Base-by-base conservation (phyloP, 768 basidiomycete species). In the Amanita thiersii region DNA sequence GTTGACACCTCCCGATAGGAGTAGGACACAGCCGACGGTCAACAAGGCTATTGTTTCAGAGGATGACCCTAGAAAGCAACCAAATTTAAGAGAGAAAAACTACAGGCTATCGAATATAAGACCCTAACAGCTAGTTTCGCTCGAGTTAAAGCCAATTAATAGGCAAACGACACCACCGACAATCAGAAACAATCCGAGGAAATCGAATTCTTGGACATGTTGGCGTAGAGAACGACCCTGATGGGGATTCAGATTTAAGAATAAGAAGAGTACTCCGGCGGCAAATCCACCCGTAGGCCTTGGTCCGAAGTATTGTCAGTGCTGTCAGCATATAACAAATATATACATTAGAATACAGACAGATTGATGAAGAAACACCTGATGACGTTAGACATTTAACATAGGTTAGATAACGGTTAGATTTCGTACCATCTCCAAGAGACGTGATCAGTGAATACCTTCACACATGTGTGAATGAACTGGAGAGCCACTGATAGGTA, bases 311-410 rank as follows among this genome's bases (percentile, higher is more conserved):
- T 5, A 8, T 1, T n/a, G 12, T 11, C 14, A 43, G 44, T 20
- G n/a, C n/a, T n/a, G n/a, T n/a, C n/a, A n/a, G n/a, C n/a, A n/a
- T n/a, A n/a, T 23, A 25, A 29, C 8, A 37, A n/a, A 26, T 32
- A 10, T 5, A 17, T 2, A 12, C 32, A 6, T 20, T 10, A 23
- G 23, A 1, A 3, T 26, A 47, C 75, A 43, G 54, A 81, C 81
- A 86, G 50, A 50, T 85, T 86, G 50, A 86, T 79, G 54, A 76
- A 84, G 59, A 86, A 86, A 55, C 81, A 84, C 77, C 76, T 78
- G 24, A 21, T 40, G 12, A 42, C 37, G 34, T 29, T 37, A 43
- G 32, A 46, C 19, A 49, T 36, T 9, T 17, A 44, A 23, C 17
- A 28, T 8, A 29, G 17, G 18, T 37, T 36, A 12, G 34, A 29